Conservation (phyloP, 352 stramenopile species). For the Saprolegnia diclina region DNA sequence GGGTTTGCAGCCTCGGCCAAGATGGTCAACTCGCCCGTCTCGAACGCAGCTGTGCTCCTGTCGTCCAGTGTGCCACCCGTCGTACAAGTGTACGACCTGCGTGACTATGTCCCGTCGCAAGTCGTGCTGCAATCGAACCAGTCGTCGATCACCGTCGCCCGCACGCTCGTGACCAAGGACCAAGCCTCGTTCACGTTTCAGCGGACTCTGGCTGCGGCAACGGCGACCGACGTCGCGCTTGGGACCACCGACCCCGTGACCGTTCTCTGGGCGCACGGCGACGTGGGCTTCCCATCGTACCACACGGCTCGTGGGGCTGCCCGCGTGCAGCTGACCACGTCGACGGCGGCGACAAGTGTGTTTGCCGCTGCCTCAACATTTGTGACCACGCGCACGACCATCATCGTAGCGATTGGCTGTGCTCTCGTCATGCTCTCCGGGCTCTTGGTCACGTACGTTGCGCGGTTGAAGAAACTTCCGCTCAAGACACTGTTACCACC, state of each 20-base stretch:
- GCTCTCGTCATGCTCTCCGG: neutral
- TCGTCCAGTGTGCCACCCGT: neutral
- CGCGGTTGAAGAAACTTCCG: neutral
- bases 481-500: no score
- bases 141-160: neutral
- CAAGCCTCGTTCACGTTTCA: constrained; percentile 17
- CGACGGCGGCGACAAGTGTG: neutral
- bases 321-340: neutral
- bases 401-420: neutral
- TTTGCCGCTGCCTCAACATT: neutral
- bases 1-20: constrained; percentile 1
- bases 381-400: neutral
- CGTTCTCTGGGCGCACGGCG: neutral
- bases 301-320: neutral
- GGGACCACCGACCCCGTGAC: neutral
- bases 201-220: neutral
- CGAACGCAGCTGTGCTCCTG: neutral
- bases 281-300: neutral
- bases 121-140: neutral
- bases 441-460: neutral
- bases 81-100: neutral
- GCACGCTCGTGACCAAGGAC: neutral
- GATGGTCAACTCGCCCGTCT: constrained; percentile 14
- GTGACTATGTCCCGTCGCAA: neutral
- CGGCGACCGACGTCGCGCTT: neutral